Conservation (phyloP, 441 rosid genomes). For the Aleurites moluccanus region DNA sequence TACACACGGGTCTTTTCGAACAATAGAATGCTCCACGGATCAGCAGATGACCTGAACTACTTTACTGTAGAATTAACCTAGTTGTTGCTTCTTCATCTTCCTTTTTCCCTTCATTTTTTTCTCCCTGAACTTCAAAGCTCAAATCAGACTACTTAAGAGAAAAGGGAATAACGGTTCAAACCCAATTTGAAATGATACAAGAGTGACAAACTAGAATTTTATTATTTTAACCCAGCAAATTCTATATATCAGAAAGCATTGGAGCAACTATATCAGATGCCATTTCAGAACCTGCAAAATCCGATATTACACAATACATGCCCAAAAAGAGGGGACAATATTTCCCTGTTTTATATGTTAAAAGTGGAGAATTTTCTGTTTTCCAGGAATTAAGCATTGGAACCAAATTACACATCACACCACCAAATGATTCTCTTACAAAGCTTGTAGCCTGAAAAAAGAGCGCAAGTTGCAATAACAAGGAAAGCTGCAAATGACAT, state of each 20-base stretch:
- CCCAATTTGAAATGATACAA: not conserved
- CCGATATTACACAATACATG: not conserved
- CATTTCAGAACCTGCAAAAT: not conserved
- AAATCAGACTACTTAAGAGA: not conserved
- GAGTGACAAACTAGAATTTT: not conserved
- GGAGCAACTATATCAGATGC: not conserved
- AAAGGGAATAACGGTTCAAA: not conserved
- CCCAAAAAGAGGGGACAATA: not conserved
- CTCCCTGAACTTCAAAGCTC: too few species aligned
- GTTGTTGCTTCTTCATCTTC: not conserved
- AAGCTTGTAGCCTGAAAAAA: conserved; percentile 73
- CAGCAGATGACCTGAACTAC: not conserved
- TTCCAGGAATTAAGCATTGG: not conserved
- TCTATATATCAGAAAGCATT: not conserved
- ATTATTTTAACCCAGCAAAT: not conserved
- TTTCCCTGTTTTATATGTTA: not conserved
- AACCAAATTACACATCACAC: conserved; percentile 9
- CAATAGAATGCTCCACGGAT: not conserved
- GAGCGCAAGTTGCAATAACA: conserved; percentile 37
- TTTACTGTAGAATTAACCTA: not conserved
- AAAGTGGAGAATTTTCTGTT: not conserved
- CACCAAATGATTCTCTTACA: conserved; percentile 79
- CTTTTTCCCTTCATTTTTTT: too few species aligned
- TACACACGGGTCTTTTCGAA: too few species aligned
- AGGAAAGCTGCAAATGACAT: conserved; percentile 52